Percentiles rank a stretch among this genome's conserved stretches.
Evolutionary conservation across 2,329 filamentous ascomycete genomes (phyloP).

Genomic region (Aspergillus hiratsukae): DNA sequence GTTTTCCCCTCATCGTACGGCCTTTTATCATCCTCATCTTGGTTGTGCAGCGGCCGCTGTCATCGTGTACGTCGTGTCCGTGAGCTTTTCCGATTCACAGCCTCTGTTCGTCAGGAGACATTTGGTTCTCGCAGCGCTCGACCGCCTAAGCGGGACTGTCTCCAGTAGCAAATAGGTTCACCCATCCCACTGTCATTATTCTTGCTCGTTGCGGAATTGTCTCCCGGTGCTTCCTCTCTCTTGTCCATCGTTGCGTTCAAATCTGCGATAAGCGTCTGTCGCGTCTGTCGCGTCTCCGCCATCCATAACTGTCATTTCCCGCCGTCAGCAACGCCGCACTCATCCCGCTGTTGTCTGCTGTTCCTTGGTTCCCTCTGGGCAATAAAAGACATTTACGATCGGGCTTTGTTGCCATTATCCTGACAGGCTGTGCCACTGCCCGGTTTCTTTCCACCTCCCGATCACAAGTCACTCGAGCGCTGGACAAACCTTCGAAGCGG

Average conservation of each 20-base stretch:
- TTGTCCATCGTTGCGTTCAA: conserved; percentile 3
- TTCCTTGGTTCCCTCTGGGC: conserved; percentile 3
- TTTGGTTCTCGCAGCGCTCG: background rate
- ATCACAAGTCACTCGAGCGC: background rate
- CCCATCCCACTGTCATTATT: background rate
- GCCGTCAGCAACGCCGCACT: conserved; percentile 1
- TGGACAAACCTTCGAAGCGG: background rate
- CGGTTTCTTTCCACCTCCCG: conserved; percentile 3
- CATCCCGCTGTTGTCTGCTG: background rate
- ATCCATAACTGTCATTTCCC: conserved; percentile 5
- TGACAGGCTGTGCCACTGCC: conserved; percentile 5
- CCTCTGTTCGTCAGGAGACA: background rate
- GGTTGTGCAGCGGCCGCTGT: background rate
- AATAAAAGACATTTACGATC: conserved; percentile 15
- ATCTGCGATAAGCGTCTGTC: conserved; percentile 7
- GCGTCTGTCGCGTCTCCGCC: conserved; percentile 14
- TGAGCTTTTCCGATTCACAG: background rate
- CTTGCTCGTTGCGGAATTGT: background rate
- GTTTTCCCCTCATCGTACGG: background rate
- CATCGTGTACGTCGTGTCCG: background rate
- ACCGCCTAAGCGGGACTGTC: background rate
- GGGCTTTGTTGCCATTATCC: conserved; percentile 2
- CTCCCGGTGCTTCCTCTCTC: background rate
- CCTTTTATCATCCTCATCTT: background rate
- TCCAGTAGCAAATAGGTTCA: background rate